Base-by-base conservation (phyloP, 2,329 filamentous ascomycete genomes). In the Cercospora sp. region DNA sequence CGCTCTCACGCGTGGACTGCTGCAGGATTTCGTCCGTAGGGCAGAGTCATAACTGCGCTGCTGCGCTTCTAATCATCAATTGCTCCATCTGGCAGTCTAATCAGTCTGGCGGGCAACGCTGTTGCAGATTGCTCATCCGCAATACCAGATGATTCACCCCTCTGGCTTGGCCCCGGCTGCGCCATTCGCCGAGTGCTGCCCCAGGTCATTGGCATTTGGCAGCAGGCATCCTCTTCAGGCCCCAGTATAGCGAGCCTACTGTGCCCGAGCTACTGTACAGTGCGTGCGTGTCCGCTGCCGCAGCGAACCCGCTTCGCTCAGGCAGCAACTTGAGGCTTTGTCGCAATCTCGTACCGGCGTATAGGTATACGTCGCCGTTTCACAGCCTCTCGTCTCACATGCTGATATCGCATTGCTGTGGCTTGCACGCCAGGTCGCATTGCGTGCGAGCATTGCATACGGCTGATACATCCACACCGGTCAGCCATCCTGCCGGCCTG, bases 221-320 rank as follows among this genome's bases (percentile, higher is more conserved):
- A 18, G 30, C 60, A 63, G 51, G 45, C 45, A 60, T 57, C 48
- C 64, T 62, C 39, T 36, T 60, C 66, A 67, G 66, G 66, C 62
- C 61, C 53, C 66, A 64, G 66, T 33, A 67, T 67, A 63, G 28
- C 45, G 18, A 51, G 18, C 10, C 45, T 13, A 13, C 18, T 48
- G 42, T 48, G 18, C 33, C n/a, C 42, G 42, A 48, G 42, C 42
- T 20, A 45, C 39, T 48, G 42, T 48, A 48, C 45, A 48, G 42
- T 48, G 20, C 45, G 20, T 39, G 33, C 33, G 33, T 39, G 33
- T 39, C 33, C 33, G 33, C 33, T 39, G 33, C 33, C 33, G 33
- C 33, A 39, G 33, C 33, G 33, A 39, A 39, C 5, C n/a, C 18
- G 18, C 45, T 48, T 20, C 42, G 45, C 45, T 48, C 45, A 51